phyloP scores from a whole-genome alignment of 345 rosid genomes.

The Corchorus olitorius region DNA sequence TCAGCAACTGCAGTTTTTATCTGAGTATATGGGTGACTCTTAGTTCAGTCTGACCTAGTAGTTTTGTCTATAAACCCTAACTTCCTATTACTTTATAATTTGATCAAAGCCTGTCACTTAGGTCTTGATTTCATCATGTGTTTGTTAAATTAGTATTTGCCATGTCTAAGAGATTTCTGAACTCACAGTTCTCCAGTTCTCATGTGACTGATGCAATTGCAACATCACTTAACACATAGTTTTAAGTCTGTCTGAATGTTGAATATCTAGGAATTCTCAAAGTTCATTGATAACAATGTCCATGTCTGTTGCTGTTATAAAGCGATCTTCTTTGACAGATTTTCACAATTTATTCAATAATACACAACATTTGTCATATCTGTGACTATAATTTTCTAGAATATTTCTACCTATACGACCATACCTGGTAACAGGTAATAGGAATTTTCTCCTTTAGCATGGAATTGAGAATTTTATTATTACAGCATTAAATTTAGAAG shows the following conservation, averaged over 20 bases:
- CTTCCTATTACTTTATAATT: neutral
- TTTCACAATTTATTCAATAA: neutral
- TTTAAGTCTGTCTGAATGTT: neutral
- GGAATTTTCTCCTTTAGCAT: neutral
- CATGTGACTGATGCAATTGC: constrained; percentile 1
- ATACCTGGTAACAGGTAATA: neutral
- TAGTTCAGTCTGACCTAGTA: neutral
- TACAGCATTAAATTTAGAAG: neutral
- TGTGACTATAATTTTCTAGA: neutral
- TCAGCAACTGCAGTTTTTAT: constrained; percentile 9
- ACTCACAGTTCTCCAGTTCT: neutral
- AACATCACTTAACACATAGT: neutral
- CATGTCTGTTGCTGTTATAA: neutral
- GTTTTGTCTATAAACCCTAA: neutral
- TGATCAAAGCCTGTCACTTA: neutral
- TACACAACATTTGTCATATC: neutral
- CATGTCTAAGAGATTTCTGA: neutral
- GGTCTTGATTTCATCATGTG: neutral
- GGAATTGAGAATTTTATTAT: neutral
- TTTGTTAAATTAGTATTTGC: neutral
- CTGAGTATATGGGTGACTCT: neutral
- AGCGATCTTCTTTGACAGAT: neutral
- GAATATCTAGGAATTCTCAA: neutral
- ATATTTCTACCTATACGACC: neutral
- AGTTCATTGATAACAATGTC: neutral